Percentiles rank a stretch among this genome's conserved stretches.
phyloP scores from a whole-genome alignment of 2,329 filamentous ascomycete species.

The Escovopsis sp. region DNA sequence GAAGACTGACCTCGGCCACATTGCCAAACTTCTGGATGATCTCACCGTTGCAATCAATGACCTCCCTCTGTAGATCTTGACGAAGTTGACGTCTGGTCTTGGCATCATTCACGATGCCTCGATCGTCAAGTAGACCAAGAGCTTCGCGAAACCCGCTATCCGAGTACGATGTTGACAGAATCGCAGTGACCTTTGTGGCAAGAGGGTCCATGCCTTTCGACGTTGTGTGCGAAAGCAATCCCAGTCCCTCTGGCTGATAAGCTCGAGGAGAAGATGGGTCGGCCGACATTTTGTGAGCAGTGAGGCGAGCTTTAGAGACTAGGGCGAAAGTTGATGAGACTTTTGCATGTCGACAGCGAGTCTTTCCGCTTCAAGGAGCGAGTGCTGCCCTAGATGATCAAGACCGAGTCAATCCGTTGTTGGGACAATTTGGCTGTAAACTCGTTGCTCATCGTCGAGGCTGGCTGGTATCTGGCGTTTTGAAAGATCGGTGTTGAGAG shows the following conservation, averaged over 20 bases:
- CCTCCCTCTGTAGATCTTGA: constrained; percentile 75
- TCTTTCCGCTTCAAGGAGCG: too few relatives aligned
- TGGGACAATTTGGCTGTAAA: too few relatives aligned
- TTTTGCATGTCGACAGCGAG: too few relatives aligned
- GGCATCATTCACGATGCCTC: constrained; percentile 56
- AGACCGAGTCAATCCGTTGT: too few relatives aligned
- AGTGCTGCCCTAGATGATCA: too few relatives aligned
- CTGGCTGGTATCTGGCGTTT: too few relatives aligned
- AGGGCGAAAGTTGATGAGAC: too few relatives aligned
- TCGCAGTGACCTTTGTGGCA: constrained; percentile 65
- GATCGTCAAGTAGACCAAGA: constrained; percentile 60
- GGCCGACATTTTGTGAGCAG: neutral
- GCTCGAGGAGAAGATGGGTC: neutral
- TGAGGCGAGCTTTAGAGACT: too few relatives aligned
- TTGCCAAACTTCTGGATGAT: constrained; percentile 79
- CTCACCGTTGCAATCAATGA: constrained; percentile 82
- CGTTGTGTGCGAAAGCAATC: neutral
- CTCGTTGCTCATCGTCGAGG: too few relatives aligned
- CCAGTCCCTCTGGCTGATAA: neutral
- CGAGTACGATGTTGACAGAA: constrained; percentile 83
- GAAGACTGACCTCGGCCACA: constrained; percentile 60
- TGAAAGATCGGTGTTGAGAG: too few relatives aligned
- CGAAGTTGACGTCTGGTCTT: constrained; percentile 68
- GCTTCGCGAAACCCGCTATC: constrained; percentile 85
- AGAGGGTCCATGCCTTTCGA: constrained; percentile 43